Evolutionary conservation across 106 monocot genomes (phyloP), one percentile per base, ranked within the genome.

Genomic region (Triglochin maritima): DNA sequence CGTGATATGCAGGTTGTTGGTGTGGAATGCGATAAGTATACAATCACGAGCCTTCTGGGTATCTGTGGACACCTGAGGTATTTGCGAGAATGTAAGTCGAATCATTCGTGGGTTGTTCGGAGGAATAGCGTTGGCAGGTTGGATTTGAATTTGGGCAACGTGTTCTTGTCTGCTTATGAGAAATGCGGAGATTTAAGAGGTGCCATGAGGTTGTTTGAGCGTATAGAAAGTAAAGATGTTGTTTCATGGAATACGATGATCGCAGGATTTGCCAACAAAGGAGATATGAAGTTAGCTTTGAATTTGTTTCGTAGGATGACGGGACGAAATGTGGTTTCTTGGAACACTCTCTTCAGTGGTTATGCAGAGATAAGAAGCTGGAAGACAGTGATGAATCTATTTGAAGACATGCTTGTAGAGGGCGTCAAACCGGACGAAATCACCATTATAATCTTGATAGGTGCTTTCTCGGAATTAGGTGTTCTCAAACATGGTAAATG

Each of bases 171-270:
- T 71, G 81, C 83, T 77, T 90, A 90, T 72, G 73, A 60, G 6
- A 90, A 83, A 69, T 81, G 81, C 42, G 81, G 54, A 13, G 64
- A 83, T n/a, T 79, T 90, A 75, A 53, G 52, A 9, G 65, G 49
- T 47, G 83, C 77, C 44, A 42, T 46, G 58, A 69, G 50, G 42
- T 17, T 81, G 46, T 90, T 90, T 69, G 69, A 74, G 5, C 53
- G 67, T 46, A 17, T 83, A 42, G 47, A 56, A 58, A 70, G 77
- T 49, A 83, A 56, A 64, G 86, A 86, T 75, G 47, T 4, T 2
- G 29, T 83, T 11, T 86, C 83, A 8, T 83, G 86, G 89, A 90
- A 90, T 64, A 86, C 71, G 11, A 78, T 90, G 63, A 67, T 90
- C 14, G 56, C 72, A 0, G 83, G 89, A 3, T 81, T 79, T 70